Percentiles rank a stretch among this genome's conserved stretches.
Evolutionary conservation across 2,329 filamentous ascomycete species (phyloP).

Genomic region (Pezicula radicicola): DNA sequence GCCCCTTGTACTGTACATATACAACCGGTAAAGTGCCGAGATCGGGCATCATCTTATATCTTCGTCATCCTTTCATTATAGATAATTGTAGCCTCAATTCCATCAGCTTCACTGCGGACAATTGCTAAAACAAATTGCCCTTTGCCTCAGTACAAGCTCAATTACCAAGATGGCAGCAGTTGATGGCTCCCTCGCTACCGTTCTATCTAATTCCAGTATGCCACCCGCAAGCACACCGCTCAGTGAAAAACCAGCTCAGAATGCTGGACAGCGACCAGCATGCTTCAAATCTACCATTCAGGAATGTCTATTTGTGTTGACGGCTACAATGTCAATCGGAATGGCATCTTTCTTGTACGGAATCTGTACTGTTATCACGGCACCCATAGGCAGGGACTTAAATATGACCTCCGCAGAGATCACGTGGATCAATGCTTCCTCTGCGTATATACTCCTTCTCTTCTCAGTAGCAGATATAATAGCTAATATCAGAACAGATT

Average conservation of each 20-base stretch:
- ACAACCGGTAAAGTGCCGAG: too few relatives aligned
- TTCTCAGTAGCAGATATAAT: too few relatives aligned
- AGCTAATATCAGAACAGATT: conserved; percentile 34
- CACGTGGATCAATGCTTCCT: conserved; percentile 63
- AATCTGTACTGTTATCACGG: conserved; percentile 57
- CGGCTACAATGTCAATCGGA: conserved; percentile 64
- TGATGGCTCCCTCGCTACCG: neutral
- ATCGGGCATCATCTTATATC: too few relatives aligned
- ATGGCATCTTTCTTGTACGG: conserved; percentile 59
- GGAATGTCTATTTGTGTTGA: conserved; percentile 63
- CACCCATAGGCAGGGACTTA: conserved; percentile 56
- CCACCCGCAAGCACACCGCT: neutral
- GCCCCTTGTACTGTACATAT: too few relatives aligned
- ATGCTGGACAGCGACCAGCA: conserved; percentile 37
- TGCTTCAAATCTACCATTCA: conserved; percentile 62
- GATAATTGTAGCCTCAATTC: too few relatives aligned
- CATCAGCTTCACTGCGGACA: too few relatives aligned
- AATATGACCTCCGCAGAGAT: conserved; percentile 64
- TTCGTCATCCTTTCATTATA: too few relatives aligned
- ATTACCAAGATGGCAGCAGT: neutral
- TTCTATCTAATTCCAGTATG: neutral
- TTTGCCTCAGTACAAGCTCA: neutral
- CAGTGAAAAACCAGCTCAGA: neutral
- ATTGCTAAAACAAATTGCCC: too few relatives aligned
- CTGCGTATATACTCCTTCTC: conserved; percentile 36